Conservation (phyloP, 2,329 filamentous ascomycete genomes). For the Trichoderma atroviride region DNA sequence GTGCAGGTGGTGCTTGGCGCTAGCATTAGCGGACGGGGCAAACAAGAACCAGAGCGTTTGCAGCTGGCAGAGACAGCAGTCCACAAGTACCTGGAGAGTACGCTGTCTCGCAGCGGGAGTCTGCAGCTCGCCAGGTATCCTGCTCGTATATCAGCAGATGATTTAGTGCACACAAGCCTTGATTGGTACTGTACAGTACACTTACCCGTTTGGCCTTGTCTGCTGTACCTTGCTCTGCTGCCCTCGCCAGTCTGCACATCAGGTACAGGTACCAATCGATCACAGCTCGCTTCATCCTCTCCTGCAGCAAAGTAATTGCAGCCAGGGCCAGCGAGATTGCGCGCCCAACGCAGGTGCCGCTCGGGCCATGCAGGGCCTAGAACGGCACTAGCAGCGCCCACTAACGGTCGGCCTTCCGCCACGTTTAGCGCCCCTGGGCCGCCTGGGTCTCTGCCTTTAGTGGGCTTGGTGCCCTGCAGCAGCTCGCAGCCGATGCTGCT, state of each 20-base stretch:
- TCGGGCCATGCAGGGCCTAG: constrained; percentile 23
- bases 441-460: neutral
- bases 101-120: neutral
- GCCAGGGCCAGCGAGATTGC: constrained; percentile 21
- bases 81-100: neutral
- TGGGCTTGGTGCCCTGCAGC: neutral
- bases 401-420: constrained; percentile 9
- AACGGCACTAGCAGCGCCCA: constrained; percentile 15
- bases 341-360: constrained; percentile 4
- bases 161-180: too few relatives aligned
- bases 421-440: constrained; percentile 1
- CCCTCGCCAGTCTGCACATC: neutral
- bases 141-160: neutral
- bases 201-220: neutral
- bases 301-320: neutral
- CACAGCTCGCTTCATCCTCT: neutral
- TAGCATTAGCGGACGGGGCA: neutral
- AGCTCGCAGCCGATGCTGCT: constrained; percentile 1
- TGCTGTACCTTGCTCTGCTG: too few relatives aligned
- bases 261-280: neutral
- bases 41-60: constrained; percentile 9
- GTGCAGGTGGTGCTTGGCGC: neutral
- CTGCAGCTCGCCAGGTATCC: neutral
- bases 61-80: neutral
- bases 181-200: too few relatives aligned